phyloP scores from a whole-genome alignment of 2,329 filamentous ascomycete species.

The Monosporascus sp. region DNA sequence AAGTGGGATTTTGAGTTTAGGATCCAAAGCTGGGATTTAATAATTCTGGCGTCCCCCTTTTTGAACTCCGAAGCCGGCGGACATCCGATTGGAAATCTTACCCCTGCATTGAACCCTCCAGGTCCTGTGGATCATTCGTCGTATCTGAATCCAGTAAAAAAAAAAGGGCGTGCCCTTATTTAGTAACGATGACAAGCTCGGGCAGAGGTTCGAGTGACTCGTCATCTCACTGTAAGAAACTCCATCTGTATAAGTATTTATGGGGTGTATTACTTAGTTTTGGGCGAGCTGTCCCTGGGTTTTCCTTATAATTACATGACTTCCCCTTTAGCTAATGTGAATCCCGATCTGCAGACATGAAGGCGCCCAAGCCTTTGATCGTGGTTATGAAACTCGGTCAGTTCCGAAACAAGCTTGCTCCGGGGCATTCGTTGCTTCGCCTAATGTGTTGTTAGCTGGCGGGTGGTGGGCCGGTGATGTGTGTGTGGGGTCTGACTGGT shows the following conservation, averaged over 20 bases:
- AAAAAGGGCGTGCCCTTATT: constrained; percentile 7
- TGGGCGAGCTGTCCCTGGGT: neutral
- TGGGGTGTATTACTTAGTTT: neutral
- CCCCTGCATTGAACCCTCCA: neutral
- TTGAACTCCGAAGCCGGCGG: constrained; percentile 17
- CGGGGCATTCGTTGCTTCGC: neutral
- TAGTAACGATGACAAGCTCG: constrained; percentile 16
- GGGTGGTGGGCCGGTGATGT: no score
- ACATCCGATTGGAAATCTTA: constrained; percentile 13
- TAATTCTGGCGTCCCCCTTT: neutral
- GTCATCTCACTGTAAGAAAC: neutral
- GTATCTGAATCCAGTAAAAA: no score
- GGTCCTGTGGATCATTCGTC: neutral
- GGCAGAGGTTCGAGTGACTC: constrained; percentile 1
- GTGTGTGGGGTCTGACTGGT: neutral
- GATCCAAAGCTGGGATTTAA: neutral
- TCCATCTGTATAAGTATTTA: neutral
- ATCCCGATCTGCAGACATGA: constrained; percentile 51
- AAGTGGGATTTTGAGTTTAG: neutral
- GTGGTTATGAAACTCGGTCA: constrained; percentile 86
- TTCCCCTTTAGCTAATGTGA: constrained; percentile 9
- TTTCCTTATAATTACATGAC: neutral
- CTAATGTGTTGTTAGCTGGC: neutral
- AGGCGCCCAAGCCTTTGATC: constrained; percentile 60
- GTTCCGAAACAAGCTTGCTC: constrained; percentile 19